A percentile compares a stretch with the other conserved stretches of the same genome.
Conservation (phyloP, 192 early-diverging fungal genomes). For the Backusella morwellensis region DNA sequence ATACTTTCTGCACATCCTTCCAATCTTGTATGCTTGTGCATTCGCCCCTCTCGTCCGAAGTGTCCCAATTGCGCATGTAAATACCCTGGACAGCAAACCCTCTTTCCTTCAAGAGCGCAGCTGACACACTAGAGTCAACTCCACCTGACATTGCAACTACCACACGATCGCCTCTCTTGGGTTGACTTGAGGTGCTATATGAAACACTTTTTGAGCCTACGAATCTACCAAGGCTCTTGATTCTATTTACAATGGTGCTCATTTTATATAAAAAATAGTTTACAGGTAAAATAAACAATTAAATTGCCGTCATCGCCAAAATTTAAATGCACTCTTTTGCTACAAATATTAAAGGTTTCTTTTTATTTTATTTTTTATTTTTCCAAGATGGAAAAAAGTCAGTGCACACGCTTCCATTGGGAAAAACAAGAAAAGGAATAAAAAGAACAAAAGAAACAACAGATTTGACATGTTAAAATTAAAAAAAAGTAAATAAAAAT, state of each 20-base stretch:
- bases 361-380: no score
- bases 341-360: background rate
- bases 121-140: slow-evolving; percentile 89
- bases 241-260: background rate
- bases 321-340: background rate
- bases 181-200: background rate
- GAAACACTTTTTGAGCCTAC: background rate
- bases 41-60: slow-evolving; percentile 68
- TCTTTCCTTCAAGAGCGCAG: slow-evolving; percentile 66
- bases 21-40: slow-evolving; percentile 81
- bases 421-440: background rate
- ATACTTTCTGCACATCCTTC: slow-evolving; percentile 72
- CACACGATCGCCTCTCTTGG: slow-evolving; percentile 41
- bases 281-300: background rate
- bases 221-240: background rate
- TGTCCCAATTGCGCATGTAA: slow-evolving; percentile 98
- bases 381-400: background rate
- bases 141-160: slow-evolving; percentile 92
- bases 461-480: background rate
- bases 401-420: background rate
- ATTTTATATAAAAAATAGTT: background rate
- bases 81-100: slow-evolving; percentile 72
- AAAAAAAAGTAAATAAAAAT: background rate
- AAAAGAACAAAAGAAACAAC: background rate
- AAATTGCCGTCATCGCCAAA: background rate